phyloP scores from a whole-genome alignment of 1,284 basidiomycete genomes.

The Irpex lacteus region DNA sequence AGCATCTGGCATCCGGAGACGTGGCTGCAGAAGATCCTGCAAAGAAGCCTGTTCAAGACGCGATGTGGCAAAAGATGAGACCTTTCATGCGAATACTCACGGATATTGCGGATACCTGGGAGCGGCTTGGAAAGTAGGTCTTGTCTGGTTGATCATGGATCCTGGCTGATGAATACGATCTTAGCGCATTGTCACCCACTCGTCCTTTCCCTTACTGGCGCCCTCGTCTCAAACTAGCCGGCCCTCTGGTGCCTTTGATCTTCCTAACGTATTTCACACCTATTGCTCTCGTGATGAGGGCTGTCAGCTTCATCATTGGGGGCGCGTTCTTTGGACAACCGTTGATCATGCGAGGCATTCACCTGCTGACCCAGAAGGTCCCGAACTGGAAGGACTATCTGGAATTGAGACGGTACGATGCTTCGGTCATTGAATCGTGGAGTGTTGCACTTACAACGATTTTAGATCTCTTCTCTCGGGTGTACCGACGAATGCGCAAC shows the following conservation, averaged over 20 bases:
- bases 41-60: conserved; percentile 27
- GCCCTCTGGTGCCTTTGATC: conserved; percentile 27
- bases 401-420: conserved; percentile 40
- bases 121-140: conserved; percentile 34
- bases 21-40: conserved; percentile 30
- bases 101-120: conserved; percentile 32
- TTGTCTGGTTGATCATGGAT: not conserved
- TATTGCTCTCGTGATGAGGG: conserved; percentile 38
- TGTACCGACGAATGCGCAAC: conserved; percentile 56
- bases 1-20: conserved; percentile 32
- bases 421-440: not conserved
- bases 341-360: conserved; percentile 35
- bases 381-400: conserved; percentile 46
- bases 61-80: conserved; percentile 32
- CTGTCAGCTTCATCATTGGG: conserved; percentile 41
- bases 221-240: conserved; percentile 29
- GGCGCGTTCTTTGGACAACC: conserved; percentile 52
- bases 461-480: conserved; percentile 43
- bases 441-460: not conserved
- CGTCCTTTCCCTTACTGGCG: conserved; percentile 33
- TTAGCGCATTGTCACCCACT: conserved; percentile 33
- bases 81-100: conserved; percentile 33
- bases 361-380: conserved; percentile 38
- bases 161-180: not conserved
- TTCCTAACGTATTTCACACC: conserved; percentile 40